Percentiles rank a stretch among this genome's conserved stretches.
Conservation (phyloP, 1,139 yeast species). For the Yamadazyma trypodendri region DNA sequence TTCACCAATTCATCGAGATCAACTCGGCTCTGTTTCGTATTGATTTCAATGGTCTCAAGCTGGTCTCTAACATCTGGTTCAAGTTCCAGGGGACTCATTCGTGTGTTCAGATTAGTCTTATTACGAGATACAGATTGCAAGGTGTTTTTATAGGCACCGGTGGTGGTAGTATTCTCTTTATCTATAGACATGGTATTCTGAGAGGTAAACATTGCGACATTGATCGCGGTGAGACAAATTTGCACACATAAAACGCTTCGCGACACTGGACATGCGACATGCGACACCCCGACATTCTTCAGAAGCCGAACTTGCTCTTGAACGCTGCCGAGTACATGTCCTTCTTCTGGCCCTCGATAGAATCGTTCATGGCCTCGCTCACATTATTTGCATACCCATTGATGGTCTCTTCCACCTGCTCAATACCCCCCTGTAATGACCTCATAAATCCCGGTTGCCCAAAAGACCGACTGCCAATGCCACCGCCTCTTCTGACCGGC, state of each 20-base stretch:
- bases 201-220: constrained; percentile 1
- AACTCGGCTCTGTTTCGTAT: constrained; percentile 33
- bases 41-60: constrained; percentile 30
- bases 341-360: constrained; percentile 50
- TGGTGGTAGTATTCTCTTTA: not conserved
- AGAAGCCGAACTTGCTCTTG: constrained; percentile 52
- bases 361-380: constrained; percentile 54
- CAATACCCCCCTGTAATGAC: constrained; percentile 52
- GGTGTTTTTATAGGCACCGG: not conserved
- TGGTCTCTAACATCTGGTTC: constrained; percentile 16
- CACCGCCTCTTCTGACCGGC: constrained; percentile 39
- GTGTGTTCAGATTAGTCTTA: not conserved
- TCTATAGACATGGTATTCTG: not conserved
- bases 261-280: not conserved
- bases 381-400: constrained; percentile 58
- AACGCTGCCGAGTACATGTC: constrained; percentile 52
- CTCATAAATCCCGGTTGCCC: constrained; percentile 44
- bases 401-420: constrained; percentile 52
- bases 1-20: constrained; percentile 41
- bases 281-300: not conserved
- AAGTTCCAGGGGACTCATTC: no score
- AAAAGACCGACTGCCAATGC: constrained; percentile 13
- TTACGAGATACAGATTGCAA: constrained; percentile 9
- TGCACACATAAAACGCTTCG: no score
- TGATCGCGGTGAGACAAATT: no score